Conservation (phyloP, 495 filamentous ascomycete species). For the Penicillium maclennaniae region DNA sequence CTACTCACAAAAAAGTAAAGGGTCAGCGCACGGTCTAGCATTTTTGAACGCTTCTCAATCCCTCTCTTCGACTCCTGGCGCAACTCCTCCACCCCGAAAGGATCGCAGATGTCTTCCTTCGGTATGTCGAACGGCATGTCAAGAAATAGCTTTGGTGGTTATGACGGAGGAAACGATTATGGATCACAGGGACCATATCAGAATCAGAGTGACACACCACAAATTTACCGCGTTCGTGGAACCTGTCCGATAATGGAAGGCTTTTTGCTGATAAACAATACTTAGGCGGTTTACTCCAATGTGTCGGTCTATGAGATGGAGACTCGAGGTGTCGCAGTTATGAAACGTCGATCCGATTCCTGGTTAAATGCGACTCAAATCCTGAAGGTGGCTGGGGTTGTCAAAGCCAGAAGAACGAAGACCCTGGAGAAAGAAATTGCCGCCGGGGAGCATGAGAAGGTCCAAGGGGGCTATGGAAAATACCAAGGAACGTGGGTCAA, state of each 20-base stretch:
- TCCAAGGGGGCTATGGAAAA: constrained; percentile 96
- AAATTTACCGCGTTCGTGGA: constrained; percentile 69
- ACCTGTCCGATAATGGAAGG: constrained; percentile 9
- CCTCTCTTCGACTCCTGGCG: constrained; percentile 51
- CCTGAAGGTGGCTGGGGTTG: constrained; percentile 90
- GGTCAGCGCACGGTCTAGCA: constrained; percentile 38
- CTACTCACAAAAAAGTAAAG: constrained; percentile 43
- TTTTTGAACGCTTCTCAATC: constrained; percentile 49
- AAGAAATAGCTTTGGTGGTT: constrained; percentile 38
- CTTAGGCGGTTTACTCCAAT: constrained; percentile 88
- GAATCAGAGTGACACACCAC: constrained; percentile 54
- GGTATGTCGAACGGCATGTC: constrained; percentile 39
- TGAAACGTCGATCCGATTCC: constrained; percentile 87
- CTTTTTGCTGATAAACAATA: constrained; percentile 17
- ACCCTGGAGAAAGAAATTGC: constrained; percentile 97
- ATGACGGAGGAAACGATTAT: constrained; percentile 49
- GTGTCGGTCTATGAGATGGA: constrained; percentile 98
- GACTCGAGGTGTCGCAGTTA: constrained; percentile 83
- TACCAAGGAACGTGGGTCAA: constrained; percentile 99
- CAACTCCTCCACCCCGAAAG: constrained; percentile 47
- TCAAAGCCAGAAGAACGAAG: constrained; percentile 95
- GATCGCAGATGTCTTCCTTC: constrained; percentile 44
- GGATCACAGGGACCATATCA: constrained; percentile 45
- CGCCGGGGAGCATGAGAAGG: constrained; percentile 93
- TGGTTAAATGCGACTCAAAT: constrained; percentile 97